These are phyloP conservation scores for Vicia villosa DNA, from an alignment of 306 rosid genomes.

Conservation along the genomic window DNA sequence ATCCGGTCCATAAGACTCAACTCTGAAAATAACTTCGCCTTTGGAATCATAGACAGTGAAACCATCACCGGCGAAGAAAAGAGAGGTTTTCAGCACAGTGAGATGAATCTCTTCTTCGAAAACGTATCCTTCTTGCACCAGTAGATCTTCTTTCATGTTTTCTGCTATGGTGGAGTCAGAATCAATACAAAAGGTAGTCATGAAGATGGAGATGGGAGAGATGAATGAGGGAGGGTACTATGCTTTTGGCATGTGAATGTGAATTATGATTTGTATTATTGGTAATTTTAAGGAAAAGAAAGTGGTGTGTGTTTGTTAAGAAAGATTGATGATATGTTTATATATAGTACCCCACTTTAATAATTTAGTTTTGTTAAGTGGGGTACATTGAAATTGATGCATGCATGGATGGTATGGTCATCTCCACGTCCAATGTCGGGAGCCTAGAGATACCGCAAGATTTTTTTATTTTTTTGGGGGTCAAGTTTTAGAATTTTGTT, in stretches of 20 bases:
- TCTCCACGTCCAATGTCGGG: background rate
- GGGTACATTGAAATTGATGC: constrained; percentile 15
- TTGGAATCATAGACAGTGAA: constrained; percentile 71
- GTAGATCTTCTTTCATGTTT: constrained; percentile 40
- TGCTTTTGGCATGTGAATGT: constrained; percentile 11
- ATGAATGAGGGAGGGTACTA: background rate
- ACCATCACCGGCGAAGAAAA: constrained; percentile 86
- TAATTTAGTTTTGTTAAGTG: background rate
- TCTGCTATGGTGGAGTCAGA: background rate
- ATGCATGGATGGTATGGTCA: constrained; percentile 25
- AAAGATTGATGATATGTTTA: too few relatives aligned
- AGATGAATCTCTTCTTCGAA: constrained; percentile 61
- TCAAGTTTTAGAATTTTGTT: background rate
- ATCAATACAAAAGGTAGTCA: background rate
- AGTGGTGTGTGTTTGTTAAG: background rate
- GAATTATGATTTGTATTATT: background rate
- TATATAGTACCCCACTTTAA: background rate
- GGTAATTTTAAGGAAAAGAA: background rate
- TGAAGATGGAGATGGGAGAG: background rate
- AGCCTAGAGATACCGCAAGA: background rate
- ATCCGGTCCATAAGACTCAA: constrained; percentile 81
- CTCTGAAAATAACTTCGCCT: constrained; percentile 74
- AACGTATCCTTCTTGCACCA: constrained; percentile 44
- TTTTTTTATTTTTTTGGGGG: background rate
- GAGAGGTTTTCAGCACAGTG: constrained; percentile 84